A percentile compares a stretch with the other conserved stretches of the same genome.
phyloP scores from a whole-genome alignment of 2,329 filamentous ascomycete species.

The Aspergillus sp. region DNA sequence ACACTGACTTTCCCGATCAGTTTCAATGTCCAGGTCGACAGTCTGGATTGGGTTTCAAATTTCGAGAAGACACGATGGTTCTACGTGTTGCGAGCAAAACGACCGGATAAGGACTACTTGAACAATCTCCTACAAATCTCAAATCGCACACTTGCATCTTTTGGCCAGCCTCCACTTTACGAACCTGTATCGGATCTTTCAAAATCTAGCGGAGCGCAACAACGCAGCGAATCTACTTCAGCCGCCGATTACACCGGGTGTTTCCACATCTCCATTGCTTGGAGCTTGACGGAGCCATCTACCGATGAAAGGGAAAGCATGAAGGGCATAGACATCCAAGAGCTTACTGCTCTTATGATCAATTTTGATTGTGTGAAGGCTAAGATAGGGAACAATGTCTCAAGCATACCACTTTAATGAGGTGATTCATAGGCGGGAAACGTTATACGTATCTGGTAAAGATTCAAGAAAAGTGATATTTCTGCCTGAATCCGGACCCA shows the following conservation, averaged over 20 bases:
- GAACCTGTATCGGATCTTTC: slow-evolving; percentile 7
- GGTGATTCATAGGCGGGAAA: too few relatives aligned
- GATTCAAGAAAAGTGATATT: not conserved
- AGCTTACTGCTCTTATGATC: slow-evolving; percentile 49
- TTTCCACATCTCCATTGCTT: slow-evolving; percentile 90
- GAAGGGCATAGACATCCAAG: slow-evolving; percentile 22
- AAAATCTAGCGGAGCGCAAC: not conserved
- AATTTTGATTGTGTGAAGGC: slow-evolving; percentile 64
- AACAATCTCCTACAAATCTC: slow-evolving; percentile 63
- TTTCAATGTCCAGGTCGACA: slow-evolving; percentile 48
- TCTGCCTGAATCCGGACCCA: not conserved
- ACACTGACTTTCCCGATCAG: slow-evolving; percentile 34
- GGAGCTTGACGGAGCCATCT: slow-evolving; percentile 64
- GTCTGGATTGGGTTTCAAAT: slow-evolving; percentile 66
- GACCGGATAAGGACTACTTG: slow-evolving; percentile 54
- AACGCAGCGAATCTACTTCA: not conserved
- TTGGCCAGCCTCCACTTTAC: slow-evolving; percentile 73
- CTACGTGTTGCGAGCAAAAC: slow-evolving; percentile 67
- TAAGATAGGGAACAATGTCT: slow-evolving; percentile 72
- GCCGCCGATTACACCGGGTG: slow-evolving; percentile 50
- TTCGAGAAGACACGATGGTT: slow-evolving; percentile 74
- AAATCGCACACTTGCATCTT: slow-evolving; percentile 61
- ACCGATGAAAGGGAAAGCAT: slow-evolving; percentile 40
- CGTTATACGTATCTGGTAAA: not conserved
- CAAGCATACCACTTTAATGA: slow-evolving; percentile 30